phyloP scores from a whole-genome alignment of 169 alveolate species.

The Plasmodium knowlesi region DNA sequence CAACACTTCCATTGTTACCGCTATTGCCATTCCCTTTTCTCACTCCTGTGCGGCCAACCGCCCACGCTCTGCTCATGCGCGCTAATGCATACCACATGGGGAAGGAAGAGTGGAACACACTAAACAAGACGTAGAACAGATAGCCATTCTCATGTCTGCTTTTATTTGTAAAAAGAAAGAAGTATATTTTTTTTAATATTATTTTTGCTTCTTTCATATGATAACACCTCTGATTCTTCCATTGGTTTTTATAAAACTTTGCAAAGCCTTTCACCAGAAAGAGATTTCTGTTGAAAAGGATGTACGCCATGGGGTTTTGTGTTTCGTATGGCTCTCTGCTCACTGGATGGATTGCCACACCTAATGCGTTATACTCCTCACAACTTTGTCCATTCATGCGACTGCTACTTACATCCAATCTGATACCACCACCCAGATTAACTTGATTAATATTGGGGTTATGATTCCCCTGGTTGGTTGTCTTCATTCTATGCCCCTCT shows the following conservation, averaged over 20 bases:
- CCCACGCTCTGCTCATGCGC: background rate
- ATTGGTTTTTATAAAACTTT: constrained; percentile 22
- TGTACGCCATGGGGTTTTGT: background rate
- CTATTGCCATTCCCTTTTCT: background rate
- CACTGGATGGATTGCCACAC: background rate
- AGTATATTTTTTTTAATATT: constrained; percentile 4
- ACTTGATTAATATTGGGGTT: background rate
- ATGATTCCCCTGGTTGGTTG: background rate
- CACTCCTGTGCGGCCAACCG: background rate
- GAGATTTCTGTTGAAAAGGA: constrained; percentile 29
- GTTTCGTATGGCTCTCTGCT: background rate
- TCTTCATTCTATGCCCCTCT: background rate
- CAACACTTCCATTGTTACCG: background rate
- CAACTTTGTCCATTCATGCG: background rate
- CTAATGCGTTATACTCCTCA: background rate
- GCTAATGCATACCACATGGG: background rate
- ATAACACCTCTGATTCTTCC: background rate
- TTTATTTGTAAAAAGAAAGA: constrained; percentile 17
- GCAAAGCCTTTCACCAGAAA: background rate
- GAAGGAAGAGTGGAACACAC: constrained; percentile 1
- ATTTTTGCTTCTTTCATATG: constrained; percentile 1
- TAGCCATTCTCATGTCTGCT: background rate
- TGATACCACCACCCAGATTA: background rate
- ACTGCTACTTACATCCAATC: background rate
- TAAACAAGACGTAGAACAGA: constrained; percentile 34